A percentile compares a stretch with the other conserved stretches of the same genome.
Conservation (phyloP, 2,329 filamentous ascomycete species). For the Fusarium sp. region DNA sequence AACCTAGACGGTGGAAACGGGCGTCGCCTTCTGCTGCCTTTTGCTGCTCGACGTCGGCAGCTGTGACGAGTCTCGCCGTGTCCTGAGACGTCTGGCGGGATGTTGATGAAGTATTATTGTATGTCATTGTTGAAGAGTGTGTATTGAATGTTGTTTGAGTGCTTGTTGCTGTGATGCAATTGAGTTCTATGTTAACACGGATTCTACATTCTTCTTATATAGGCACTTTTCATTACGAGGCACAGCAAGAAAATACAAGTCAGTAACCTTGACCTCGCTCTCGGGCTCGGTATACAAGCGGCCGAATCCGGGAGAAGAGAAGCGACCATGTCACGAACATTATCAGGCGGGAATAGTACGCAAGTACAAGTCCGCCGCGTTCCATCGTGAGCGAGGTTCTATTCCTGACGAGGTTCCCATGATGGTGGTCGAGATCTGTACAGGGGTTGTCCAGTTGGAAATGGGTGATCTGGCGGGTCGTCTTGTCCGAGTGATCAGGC, state of each 20-base stretch:
- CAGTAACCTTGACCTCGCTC: not conserved
- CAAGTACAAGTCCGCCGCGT: not conserved
- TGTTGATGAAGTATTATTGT: not conserved
- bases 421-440: not conserved
- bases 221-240: not conserved
- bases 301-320: not conserved
- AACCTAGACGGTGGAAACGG: not conserved
- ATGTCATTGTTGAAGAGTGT: not conserved
- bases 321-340: not conserved
- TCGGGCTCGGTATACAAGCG: not conserved
- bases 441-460: not conserved
- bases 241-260: not conserved
- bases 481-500: not conserved
- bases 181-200: not conserved
- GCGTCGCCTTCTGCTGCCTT: not conserved
- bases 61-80: not conserved
- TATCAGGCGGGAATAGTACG: not conserved
- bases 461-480: not conserved
- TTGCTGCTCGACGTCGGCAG: not conserved
- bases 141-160: not conserved
- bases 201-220: not conserved
- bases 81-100: conserved; percentile 1
- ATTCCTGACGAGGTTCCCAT: conserved; percentile 1
- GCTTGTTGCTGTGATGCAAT: not conserved
- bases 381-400: not conserved